Evolutionary conservation across 192 early-diverging fungal genomes (phyloP).

Genomic region (Endogone sp.): DNA sequence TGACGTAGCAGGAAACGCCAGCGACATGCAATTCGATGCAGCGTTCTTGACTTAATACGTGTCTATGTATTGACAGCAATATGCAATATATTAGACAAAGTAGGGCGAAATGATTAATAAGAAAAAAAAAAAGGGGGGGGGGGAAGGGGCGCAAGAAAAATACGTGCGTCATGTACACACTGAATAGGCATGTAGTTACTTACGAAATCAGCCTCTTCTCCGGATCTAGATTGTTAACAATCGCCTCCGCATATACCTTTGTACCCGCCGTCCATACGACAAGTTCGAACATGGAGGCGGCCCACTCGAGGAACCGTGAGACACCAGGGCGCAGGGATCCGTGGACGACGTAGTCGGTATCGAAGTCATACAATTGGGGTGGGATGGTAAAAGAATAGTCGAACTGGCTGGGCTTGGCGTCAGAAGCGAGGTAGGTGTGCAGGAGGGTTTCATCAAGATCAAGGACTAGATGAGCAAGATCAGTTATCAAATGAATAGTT

Average conservation of each 20-base stretch:
- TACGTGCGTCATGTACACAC: not conserved
- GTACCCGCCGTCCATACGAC: slow-evolving; percentile 34
- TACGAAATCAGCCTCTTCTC: slow-evolving; percentile 26
- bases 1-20: slow-evolving; percentile 25
- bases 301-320: slow-evolving; percentile 25
- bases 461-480: slow-evolving; percentile 25
- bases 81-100: not conserved
- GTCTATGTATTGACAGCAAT: slow-evolving; percentile 13
- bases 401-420: slow-evolving; percentile 8
- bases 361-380: not conserved
- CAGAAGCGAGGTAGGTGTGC: slow-evolving; percentile 23
- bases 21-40: slow-evolving; percentile 29
- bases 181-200: not conserved
- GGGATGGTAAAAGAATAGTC: slow-evolving; percentile 19
- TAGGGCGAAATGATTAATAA: not conserved
- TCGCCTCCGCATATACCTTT: slow-evolving; percentile 26
- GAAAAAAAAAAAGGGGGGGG: not conserved
- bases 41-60: slow-evolving; percentile 24
- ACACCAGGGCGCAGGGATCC: slow-evolving; percentile 29
- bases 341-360: not conserved
- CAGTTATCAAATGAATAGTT: too few species aligned
- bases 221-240: slow-evolving; percentile 21
- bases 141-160: not conserved
- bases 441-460: slow-evolving; percentile 34
- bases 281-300: slow-evolving; percentile 25